Evolutionary conservation across 345 rosid species (phyloP).

Genomic region (Syzygium aqueum): DNA sequence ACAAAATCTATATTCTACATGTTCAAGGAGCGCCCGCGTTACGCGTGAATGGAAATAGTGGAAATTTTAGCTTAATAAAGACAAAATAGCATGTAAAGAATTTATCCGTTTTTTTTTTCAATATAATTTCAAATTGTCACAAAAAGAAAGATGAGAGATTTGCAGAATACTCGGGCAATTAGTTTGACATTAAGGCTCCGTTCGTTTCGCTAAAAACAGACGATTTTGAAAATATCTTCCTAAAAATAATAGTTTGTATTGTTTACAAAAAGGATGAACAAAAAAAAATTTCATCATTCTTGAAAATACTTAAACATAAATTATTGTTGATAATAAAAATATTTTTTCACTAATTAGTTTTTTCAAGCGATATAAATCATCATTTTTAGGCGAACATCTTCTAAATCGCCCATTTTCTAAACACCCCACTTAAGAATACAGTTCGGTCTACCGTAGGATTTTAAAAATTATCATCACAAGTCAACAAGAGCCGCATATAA

Average conservation of each 20-base stretch:
- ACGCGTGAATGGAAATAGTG: not conserved
- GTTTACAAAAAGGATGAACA: too few species aligned
- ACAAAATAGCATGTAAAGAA: not conserved
- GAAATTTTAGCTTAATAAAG: not conserved
- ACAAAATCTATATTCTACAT: not conserved
- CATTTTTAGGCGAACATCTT: too few species aligned
- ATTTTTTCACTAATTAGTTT: too few species aligned
- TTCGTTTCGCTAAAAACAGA: too few species aligned
- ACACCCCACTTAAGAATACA: not conserved
- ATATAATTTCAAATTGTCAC: not conserved
- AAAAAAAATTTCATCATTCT: too few species aligned
- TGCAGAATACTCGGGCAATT: not conserved
- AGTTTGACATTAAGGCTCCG: not conserved
- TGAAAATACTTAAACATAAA: too few species aligned
- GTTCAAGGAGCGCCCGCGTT: not conserved
- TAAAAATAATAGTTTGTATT: too few species aligned
- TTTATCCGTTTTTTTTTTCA: not conserved
- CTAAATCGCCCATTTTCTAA: not conserved
- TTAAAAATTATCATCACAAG: not conserved
- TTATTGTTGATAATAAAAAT: too few species aligned
- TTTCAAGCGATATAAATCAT: accelerated
- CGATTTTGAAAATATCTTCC: too few species aligned
- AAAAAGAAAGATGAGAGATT: not conserved
- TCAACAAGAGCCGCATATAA: not conserved
- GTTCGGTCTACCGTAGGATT: not conserved